Percentiles rank a stretch among this genome's conserved stretches.
Conservation (phyloP, 768 basidiomycete genomes). For the Pulveroboletus sp. region DNA sequence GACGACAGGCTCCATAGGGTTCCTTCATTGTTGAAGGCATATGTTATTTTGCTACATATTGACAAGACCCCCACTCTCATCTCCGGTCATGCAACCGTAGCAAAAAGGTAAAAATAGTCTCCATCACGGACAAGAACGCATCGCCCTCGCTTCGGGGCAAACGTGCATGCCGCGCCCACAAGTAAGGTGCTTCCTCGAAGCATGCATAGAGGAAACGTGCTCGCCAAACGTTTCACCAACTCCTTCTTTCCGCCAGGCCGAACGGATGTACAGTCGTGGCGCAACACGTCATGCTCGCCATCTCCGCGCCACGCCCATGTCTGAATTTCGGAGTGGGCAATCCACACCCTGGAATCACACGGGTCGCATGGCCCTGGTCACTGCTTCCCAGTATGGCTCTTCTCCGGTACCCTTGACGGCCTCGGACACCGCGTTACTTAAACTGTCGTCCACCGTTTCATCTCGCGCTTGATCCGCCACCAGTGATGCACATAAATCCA, state of each 20-base stretch:
- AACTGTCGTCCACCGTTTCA: conserved; percentile 13
- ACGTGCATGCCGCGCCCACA: background rate
- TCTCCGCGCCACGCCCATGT: conserved; percentile 1
- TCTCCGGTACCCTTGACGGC: conserved; percentile 29
- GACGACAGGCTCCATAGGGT: no score
- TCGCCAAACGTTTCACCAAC: background rate
- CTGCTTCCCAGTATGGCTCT: conserved; percentile 33
- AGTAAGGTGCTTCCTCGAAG: background rate
- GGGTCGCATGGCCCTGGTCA: conserved; percentile 18
- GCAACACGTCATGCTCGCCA: conserved; percentile 2
- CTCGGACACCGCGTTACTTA: conserved; percentile 22
- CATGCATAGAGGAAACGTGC: conserved; percentile 2
- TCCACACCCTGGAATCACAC: conserved; percentile 27
- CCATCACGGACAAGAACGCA: background rate
- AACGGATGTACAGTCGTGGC: background rate
- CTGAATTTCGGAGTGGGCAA: background rate
- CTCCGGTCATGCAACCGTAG: conserved; percentile 16
- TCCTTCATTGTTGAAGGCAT: no score
- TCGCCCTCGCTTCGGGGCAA: background rate
- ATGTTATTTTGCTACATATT: no score
- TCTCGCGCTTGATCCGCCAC: conserved; percentile 12
- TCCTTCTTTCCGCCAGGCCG: background rate
- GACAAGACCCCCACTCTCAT: no score
- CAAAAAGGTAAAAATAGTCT: conserved; percentile 8
- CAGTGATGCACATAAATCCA: conserved; percentile 55